Conservation (phyloP, 306 rosid genomes). For the Cucurbita moschata region DNA sequence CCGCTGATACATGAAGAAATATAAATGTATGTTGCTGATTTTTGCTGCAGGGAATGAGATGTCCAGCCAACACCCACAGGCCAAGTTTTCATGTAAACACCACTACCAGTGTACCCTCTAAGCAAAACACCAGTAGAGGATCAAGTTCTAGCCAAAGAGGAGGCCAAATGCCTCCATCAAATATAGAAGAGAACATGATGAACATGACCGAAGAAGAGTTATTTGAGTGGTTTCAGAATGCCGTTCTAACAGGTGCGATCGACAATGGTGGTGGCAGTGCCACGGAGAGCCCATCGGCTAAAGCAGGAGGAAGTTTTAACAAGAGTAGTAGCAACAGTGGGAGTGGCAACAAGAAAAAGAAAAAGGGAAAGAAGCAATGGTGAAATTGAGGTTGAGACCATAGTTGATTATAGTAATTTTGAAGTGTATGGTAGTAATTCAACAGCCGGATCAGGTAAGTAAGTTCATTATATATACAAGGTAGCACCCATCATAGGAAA, state of each 20-base stretch:
- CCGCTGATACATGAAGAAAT: neutral
- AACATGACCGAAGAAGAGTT: constrained; percentile 85
- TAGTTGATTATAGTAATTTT: neutral
- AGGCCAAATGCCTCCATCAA: constrained; percentile 44
- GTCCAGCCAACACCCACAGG: constrained; percentile 80
- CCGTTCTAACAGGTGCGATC: constrained; percentile 50
- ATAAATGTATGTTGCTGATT: neutral
- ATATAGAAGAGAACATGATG: constrained; percentile 64
- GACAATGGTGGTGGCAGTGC: constrained; percentile 33
- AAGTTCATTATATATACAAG: neutral
- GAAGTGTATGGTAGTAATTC: neutral
- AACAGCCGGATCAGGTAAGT: neutral
- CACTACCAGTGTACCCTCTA: constrained; percentile 59
- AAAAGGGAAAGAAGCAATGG: constrained; percentile 73
- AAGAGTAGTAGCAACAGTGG: constrained; percentile 19
- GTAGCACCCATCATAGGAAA: neutral
- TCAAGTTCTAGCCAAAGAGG: constrained; percentile 67
- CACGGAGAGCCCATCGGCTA: constrained; percentile 43
- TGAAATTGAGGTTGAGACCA: constrained; percentile 14
- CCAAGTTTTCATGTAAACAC: constrained; percentile 97
- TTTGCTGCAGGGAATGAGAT: constrained; percentile 84
- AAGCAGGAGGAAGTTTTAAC: constrained; percentile 34
- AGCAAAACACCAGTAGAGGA: constrained; percentile 54
- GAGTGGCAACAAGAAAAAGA: constrained; percentile 57
- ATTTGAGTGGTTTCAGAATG: constrained; percentile 86